Evolutionary conservation across 495 filamentous ascomycete species (phyloP), one percentile per base, ranked within the genome.

Genomic region (Astrocystis sublimbata): DNA sequence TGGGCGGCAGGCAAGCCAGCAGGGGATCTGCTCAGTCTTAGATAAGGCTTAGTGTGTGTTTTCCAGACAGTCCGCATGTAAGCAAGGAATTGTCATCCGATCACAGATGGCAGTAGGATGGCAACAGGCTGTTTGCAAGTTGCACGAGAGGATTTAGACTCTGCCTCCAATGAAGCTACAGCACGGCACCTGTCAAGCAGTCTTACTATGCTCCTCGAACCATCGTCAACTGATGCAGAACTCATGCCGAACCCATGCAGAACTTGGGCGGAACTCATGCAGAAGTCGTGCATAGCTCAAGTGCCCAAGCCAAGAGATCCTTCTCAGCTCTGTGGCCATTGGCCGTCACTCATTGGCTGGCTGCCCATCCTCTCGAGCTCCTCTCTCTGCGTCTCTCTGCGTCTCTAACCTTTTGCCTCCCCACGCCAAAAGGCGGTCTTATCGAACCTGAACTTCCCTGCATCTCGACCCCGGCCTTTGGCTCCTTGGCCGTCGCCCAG

Each of bases 1-100:
- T 17, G 58, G n/a, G 58, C 58, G 47, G 47, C 47, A 46, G 58
- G 58, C 58, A 60, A 52, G 58, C 58, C 51, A 52, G 24, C 58
- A 60, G 45, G 35, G 46, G 21, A 28, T 58, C 21, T 28, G 40
- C 38, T 36, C 54, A 45, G 54, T 33, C 54, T 43, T 43, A 57
- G 54, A 46, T 58, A 58, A 58, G 56, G 56, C 56, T 58, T 58
- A 58, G 56, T 58, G 42, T 58, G 54, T 56, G 42, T 2, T 23
- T 33, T 30, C 23, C 45, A 51, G 50, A 30, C 2, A 15, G 36
- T 26, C 12, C 35, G 30, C 30, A 47, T 43, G 51, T 42, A 47
- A 30, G 24, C 56, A 47, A 58, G 49, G 42, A 58, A 58, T 49
- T 58, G 56, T 58, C 56, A 58, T 58, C 21, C 56, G 49, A 42